phyloP scores from a whole-genome alignment of 2,329 filamentous ascomycete species.

The Cladophialophora exuberans region DNA sequence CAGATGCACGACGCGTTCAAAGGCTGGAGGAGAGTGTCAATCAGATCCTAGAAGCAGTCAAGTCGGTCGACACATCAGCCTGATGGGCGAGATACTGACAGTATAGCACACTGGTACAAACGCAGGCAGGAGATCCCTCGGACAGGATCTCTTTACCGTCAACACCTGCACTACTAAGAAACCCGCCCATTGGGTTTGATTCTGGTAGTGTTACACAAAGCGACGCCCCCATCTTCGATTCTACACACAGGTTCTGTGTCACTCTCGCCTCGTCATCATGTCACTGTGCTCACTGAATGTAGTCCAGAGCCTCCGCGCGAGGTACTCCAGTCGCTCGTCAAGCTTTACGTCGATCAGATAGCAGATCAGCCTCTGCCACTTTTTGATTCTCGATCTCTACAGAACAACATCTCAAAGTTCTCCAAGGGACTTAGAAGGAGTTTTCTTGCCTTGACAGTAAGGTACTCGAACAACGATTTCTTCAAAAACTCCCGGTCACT shows the following conservation, averaged over 20 bases:
- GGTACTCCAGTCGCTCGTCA: conserved; percentile 43
- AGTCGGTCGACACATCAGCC: conserved; percentile 32
- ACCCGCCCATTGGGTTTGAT: neutral
- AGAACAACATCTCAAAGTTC: conserved; percentile 40
- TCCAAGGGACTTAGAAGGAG: conserved; percentile 41
- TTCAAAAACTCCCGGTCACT: conserved; percentile 31
- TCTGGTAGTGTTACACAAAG: neutral
- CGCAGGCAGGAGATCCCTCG: conserved; percentile 24
- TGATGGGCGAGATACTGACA: neutral
- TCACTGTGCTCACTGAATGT: conserved; percentile 25
- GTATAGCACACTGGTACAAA: conserved; percentile 8
- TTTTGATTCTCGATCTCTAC: conserved; percentile 40
- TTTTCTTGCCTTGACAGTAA: conserved; percentile 49
- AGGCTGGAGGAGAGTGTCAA: conserved; percentile 40
- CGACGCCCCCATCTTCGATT: neutral
- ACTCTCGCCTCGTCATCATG: neutral
- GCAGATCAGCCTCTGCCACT: conserved; percentile 56
- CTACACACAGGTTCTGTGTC: conserved; percentile 8
- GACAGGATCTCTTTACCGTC: conserved; percentile 17
- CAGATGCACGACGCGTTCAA: conserved; percentile 40
- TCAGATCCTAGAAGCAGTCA: conserved; percentile 41
- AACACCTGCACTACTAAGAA: conserved; percentile 1
- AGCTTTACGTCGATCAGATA: conserved; percentile 52
- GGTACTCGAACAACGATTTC: conserved; percentile 44
- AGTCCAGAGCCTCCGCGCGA: conserved; percentile 44